Base-by-base conservation (phyloP, 2,329 filamentous ascomycete species). In the Diaporthe vexans region DNA sequence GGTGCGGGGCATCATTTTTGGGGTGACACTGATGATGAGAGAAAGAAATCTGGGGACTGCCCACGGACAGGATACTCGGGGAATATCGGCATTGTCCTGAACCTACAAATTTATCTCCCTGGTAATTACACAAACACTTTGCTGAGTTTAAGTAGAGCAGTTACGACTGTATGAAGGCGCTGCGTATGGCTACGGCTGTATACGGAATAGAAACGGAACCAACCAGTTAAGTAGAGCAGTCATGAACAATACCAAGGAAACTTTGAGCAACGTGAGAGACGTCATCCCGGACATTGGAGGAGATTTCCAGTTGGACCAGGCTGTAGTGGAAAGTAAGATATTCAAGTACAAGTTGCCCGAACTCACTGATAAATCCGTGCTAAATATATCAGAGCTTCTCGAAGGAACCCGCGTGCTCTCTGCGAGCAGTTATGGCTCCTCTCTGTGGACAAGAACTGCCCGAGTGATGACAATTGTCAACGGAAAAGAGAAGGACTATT, bases 181-280 rank as follows among this genome's bases (percentile, higher is more conserved):
- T n/a, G n/a, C n/a, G n/a, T n/a, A n/a, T n/a, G n/a, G n/a, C n/a
- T n/a, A n/a, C n/a, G n/a, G n/a, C n/a, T n/a, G n/a, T n/a, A n/a
- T n/a, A n/a, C n/a, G n/a, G n/a, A n/a, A n/a, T n/a, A n/a, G n/a
- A n/a, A n/a, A n/a, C n/a, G n/a, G n/a, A n/a, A n/a, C n/a, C n/a
- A n/a, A n/a, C n/a, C n/a, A n/a, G n/a, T n/a, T n/a, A n/a, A n/a
- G n/a, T n/a, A n/a, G 29, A 29, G 29, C 29, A 29, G 29, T 29
- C 29, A 29, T 40, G 56, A 58, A 58, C 21, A 58, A 58, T 29
- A 58, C 56, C 56, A 58, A 58, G 10, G 21, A 58, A 17, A 58
- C 56, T 24, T 9, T 61, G 2, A 43, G 58, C 15, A 61, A 35
- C 37, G 37, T 61, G n/a, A 46, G 24, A 13, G 9, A 61, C 13